Percentiles rank a stretch among this genome's conserved stretches.
These are phyloP conservation scores for Novakomyces olei DNA, from an alignment of 805 yeast species.

Conservation along the genomic window DNA sequence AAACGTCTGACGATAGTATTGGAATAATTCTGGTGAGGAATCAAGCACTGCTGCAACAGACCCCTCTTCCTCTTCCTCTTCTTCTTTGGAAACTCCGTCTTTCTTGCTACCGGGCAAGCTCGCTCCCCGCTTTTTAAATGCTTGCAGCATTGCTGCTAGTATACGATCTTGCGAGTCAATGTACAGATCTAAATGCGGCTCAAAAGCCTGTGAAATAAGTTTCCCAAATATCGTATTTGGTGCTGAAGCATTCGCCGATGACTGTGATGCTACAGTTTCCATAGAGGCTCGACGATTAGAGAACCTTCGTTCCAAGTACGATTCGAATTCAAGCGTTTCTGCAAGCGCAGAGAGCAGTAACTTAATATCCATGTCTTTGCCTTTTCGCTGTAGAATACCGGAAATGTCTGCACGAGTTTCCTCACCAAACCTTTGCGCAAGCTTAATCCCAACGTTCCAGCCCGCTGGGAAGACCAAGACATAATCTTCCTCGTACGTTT, in stretches of 20 bases:
- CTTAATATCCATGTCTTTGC: conserved; percentile 30
- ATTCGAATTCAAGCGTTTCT: conserved; percentile 68
- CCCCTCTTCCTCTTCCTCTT: too few species aligned
- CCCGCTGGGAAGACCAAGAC: conserved; percentile 35
- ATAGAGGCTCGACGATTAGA: conserved; percentile 10
- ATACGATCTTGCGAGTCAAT: conserved; percentile 56
- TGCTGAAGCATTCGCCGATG: conserved; percentile 11
- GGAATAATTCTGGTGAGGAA: conserved; percentile 71
- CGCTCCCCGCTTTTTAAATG: conserved; percentile 41
- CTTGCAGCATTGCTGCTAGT: conserved; percentile 38
- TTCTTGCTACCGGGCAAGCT: too few species aligned
- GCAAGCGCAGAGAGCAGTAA: conserved; percentile 45
- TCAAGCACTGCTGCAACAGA: too few species aligned
- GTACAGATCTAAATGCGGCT: conserved; percentile 72
- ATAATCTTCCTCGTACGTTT: conserved; percentile 32
- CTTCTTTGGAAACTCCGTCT: too few species aligned
- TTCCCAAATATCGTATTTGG: conserved; percentile 14
- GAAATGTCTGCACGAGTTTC: conserved; percentile 47
- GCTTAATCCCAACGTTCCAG: conserved; percentile 48
- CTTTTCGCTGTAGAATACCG: conserved; percentile 21
- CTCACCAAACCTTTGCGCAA: conserved; percentile 42
- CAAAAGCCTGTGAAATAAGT: conserved; percentile 45
- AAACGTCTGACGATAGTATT: conserved; percentile 48
- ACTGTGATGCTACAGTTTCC: conserved; percentile 7
- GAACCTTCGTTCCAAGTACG: conserved; percentile 34